Evolutionary conservation across 2,329 filamentous ascomycete genomes (phyloP).

Genomic region (Phaeophleospora eucalypticola): DNA sequence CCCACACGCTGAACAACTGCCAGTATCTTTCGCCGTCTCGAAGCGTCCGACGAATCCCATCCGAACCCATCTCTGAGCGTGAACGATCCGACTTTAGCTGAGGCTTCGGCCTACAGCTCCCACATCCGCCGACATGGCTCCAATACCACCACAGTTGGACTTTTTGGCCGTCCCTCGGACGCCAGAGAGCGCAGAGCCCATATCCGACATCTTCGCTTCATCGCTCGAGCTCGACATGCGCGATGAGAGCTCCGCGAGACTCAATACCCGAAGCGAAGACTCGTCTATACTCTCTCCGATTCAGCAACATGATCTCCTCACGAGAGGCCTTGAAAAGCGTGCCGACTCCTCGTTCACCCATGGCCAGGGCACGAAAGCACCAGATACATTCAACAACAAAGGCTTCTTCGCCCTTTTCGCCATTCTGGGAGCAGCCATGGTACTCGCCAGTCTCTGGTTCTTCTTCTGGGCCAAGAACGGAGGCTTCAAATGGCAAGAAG

Average conservation of each 20-base stretch:
- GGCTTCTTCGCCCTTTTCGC: conserved; percentile 84
- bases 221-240: conserved; percentile 29
- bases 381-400: conserved; percentile 42
- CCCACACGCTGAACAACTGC: neutral
- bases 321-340: conserved; percentile 11
- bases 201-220: conserved; percentile 28
- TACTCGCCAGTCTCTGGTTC: conserved; percentile 82
- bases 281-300: conserved; percentile 8
- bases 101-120: conserved; percentile 31
- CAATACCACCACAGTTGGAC: conserved; percentile 21
- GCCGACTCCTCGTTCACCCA: conserved; percentile 22
- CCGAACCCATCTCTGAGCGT: neutral
- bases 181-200: conserved; percentile 7
- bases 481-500: conserved; percentile 78
- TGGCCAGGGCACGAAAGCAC: conserved; percentile 34
- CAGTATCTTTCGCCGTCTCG: neutral
- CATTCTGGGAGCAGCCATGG: conserved; percentile 72
- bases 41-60: neutral
- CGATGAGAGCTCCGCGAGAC: conserved; percentile 4
- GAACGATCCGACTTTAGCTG: conserved; percentile 9
- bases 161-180: conserved; percentile 21
- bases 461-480: conserved; percentile 98
- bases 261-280: conserved; percentile 5
- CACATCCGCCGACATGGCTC: conserved; percentile 25
- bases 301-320: conserved; percentile 12